These are phyloP conservation scores for Haplosporangium gracile DNA, from an alignment of 192 early-diverging fungal species.

Conservation along the genomic window DNA sequence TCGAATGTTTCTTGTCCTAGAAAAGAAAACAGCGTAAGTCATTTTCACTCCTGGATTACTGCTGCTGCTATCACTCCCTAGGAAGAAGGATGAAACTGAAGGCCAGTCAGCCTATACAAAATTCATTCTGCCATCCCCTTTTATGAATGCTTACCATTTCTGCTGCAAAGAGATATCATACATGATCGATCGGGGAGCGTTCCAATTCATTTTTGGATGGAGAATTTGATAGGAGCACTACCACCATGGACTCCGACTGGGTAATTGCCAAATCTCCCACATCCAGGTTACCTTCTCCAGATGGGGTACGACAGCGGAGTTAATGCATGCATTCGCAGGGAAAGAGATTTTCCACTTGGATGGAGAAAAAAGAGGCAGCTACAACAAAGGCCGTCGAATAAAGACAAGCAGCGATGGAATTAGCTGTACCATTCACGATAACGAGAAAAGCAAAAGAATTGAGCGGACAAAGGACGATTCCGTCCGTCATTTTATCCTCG, in stretches of 20 bases:
- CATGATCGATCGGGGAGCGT: constrained; percentile 1
- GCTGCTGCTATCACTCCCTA: no score
- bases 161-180: neutral
- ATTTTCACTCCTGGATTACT: no score
- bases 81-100: no score
- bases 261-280: neutral
- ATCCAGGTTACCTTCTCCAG: neutral
- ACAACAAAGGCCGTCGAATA: neutral
- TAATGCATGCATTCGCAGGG: neutral
- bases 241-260: neutral
- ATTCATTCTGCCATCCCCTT: no score
- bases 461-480: neutral
- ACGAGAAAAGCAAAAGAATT: neutral
- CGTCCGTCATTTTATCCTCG: neutral
- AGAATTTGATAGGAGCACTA: neutral
- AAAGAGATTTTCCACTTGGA: neutral
- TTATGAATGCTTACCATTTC: no score
- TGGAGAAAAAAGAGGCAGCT: neutral
- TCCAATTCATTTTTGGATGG: neutral
- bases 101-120: no score
- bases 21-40: no score
- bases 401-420: neutral
- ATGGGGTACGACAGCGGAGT: neutral
- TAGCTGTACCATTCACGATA: neutral
- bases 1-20: no score